Evolutionary conservation across 1,284 basidiomycete genomes (phyloP), one percentile per base, ranked within the genome.

Genomic region (Singerocomus inundabilis): DNA sequence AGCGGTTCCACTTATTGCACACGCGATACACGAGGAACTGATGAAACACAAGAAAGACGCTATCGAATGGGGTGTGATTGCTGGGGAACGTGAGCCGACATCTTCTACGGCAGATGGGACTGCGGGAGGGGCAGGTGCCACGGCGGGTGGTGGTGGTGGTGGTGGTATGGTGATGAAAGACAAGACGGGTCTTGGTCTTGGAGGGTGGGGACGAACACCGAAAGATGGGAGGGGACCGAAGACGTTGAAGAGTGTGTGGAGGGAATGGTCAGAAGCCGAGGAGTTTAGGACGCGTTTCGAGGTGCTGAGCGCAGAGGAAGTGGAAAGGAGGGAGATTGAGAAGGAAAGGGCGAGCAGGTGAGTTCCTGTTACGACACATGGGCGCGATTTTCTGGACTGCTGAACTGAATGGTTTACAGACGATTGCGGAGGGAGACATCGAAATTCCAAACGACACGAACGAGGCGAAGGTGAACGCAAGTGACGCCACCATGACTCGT

Each of bases 11-110:
- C 79, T 98, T 40, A 84, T 99, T 53, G 83, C 96, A 2, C 91
- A 95, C 66, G 94, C 96, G 1, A 75, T 99, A 16, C 93, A 96
- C 65, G 95, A 98, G 66, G 96, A 98, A 68, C 80, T 99, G 24
- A 77, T 96, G 58, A 91, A 91, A 63, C 93, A 98, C 72, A 97
- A 95, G 68, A 91, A 90, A 56, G 94, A 98, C 60, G 93, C 90
- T 5, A 80, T 98, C 25, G 95, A 98, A 63, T 88, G 93, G 78
- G 93, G 93, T 16, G 81, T 98, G 16, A 80, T 96, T 45, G 84
- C 84, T 6, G 76, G 76, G 11, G 79, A 83, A 37, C 71, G 74
- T 9, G 52, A 76, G 58, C 30, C 55, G 6, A 42, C 52, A 3
- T 52, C 62, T 1, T 48, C 52, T 10, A 46, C 52, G 10, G 45